Evolutionary conservation across 1,284 basidiomycete species (phyloP), one percentile per base, ranked within the genome.

Genomic region (Macrocystidia cucumis): DNA sequence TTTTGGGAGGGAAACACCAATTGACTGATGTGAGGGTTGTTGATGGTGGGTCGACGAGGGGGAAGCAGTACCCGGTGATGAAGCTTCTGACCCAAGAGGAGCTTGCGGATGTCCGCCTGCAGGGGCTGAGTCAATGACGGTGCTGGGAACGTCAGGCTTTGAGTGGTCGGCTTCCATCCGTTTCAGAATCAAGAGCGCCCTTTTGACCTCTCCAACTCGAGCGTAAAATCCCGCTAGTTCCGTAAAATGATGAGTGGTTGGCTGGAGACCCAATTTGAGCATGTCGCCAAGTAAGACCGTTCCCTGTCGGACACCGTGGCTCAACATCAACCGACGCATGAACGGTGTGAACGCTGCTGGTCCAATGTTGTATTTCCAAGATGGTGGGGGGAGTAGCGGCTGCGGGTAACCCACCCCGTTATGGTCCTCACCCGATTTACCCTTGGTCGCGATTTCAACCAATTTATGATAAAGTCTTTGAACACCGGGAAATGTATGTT

Each of bases 151-250:
- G 19, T 16, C 21, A 4, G 29, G 20, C 14, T 18, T 14, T n/a
- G 37, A 11, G 16, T 31, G 33, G 8, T 33, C 31, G 16, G 23
- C 32, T 44, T 68, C 63, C 43, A 64, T 41, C 14, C 45, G 35
- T 13, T 56, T 44, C 20, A 68, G 39, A 5, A 68, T 41, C 14
- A 47, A 24, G 12, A 65, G 48, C 4, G 57, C 59, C 23, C 45
- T 49, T 4, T 32, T 6, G 1, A 43, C 37, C 25, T 63, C 47
- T 1, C 57, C 56, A 1, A 24, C 29, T 5, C 46, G 45, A 9
- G 63, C 59, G 43, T 59, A 66, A 23, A 40, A 47, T 5, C 59
- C 54, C 1, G 54, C 62, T 11, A 69, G 37, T 29, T 65, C 59
- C 1, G 65, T 66, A 30, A 58, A 63, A 34, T 65, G 59, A 34